phyloP scores from a whole-genome alignment of 73 alveolate genomes.

The Tetrahymena elliotti region DNA sequence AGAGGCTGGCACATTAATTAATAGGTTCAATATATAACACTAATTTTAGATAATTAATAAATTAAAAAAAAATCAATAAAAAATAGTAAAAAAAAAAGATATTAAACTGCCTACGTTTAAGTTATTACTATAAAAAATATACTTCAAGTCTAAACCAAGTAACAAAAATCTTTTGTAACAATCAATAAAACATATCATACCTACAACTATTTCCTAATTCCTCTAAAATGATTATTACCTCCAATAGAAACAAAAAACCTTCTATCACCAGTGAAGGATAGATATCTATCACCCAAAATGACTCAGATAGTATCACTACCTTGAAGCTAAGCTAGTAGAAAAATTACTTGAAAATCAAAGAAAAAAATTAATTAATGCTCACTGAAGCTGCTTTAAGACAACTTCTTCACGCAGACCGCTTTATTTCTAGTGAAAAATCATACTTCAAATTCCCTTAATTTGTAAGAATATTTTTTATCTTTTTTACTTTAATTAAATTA shows the following conservation, averaged over 20 bases:
- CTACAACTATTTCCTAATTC: neutral
- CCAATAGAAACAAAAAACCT: neutral
- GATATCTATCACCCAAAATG: neutral
- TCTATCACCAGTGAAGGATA: neutral
- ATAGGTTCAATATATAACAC: neutral
- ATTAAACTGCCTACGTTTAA: neutral
- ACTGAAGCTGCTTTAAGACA: neutral
- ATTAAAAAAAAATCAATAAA: neutral
- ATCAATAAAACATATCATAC: neutral
- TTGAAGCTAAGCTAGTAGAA: neutral
- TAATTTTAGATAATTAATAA: neutral
- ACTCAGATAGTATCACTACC: neutral
- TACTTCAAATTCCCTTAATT: neutral
- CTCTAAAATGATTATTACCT: neutral
- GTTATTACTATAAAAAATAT: neutral
- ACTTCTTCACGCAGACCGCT: neutral
- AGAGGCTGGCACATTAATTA: neutral
- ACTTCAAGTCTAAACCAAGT: neutral
- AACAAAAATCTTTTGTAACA: neutral
- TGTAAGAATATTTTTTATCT: neutral
- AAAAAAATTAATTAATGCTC: neutral
- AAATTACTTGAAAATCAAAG: neutral
- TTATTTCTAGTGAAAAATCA: neutral
- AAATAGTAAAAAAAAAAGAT: neutral
- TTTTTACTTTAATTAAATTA: neutral